Conservation (phyloP, 495 filamentous ascomycete species). For the Aspergillus saccharolyticus region DNA sequence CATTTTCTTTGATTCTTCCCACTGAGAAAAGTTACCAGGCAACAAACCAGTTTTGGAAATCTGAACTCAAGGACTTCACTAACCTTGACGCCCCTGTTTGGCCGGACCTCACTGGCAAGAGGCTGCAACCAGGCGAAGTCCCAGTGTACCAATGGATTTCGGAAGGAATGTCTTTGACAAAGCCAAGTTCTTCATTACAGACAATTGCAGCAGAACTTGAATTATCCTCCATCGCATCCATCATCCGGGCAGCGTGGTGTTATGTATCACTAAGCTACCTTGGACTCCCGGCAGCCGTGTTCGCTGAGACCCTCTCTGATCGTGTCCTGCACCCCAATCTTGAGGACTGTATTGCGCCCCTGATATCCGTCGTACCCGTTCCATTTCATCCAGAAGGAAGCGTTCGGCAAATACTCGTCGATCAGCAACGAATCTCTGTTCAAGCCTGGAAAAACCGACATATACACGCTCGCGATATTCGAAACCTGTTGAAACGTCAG, state of each 20-base stretch:
- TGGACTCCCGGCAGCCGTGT: constrained; percentile 26
- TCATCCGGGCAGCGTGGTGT: constrained; percentile 29
- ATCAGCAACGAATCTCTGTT: constrained; percentile 22
- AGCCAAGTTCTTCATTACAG: constrained; percentile 17
- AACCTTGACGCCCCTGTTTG: constrained; percentile 23
- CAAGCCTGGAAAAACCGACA: constrained; percentile 22
- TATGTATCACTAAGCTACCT: constrained; percentile 28
- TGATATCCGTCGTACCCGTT: constrained; percentile 30
- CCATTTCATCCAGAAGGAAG: constrained; percentile 24
- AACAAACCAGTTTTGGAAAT: constrained; percentile 25
- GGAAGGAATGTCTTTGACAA: constrained; percentile 14
- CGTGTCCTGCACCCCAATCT: constrained; percentile 23
- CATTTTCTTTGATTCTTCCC: constrained; percentile 20
- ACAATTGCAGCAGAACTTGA: constrained; percentile 20
- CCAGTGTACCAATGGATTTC: constrained; percentile 14
- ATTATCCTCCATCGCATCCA: constrained; percentile 27
- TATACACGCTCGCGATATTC: constrained; percentile 27
- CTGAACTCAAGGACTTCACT: constrained; percentile 16
- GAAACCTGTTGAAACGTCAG: constrained; percentile 23
- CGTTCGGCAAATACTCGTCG: constrained; percentile 16
- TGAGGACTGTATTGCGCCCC: constrained; percentile 26
- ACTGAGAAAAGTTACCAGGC: constrained; percentile 9
- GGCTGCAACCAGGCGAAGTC: constrained; percentile 12
- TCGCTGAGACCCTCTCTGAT: constrained; percentile 32
- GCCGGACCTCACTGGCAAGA: constrained; percentile 28